Conservation (phyloP, 148 eudicot species). For the Oxyria digyna region DNA sequence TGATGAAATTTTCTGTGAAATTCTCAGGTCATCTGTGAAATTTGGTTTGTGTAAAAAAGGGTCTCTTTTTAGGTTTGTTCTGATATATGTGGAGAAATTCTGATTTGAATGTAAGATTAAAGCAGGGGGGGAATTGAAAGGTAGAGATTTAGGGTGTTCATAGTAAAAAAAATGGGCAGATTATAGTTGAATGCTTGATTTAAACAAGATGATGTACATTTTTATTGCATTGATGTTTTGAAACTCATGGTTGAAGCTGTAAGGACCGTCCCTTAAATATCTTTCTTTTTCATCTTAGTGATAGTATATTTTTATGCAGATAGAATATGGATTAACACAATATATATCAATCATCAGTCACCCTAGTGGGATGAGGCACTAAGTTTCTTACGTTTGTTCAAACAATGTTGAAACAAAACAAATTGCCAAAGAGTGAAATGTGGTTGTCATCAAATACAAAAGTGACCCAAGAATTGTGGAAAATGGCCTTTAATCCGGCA, state of each 20-base stretch:
- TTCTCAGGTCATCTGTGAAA: background rate
- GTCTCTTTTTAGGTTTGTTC: background rate
- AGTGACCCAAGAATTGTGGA: background rate
- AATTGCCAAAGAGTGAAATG: background rate
- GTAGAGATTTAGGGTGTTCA: background rate
- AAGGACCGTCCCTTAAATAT: no score
- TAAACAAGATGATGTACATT: background rate
- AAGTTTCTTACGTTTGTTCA: no score
- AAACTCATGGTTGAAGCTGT: no score
- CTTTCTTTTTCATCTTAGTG: no score
- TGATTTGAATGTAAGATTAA: slow-evolving; percentile 1
- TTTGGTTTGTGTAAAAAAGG: background rate
- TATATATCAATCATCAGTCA: no score
- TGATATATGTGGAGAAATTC: background rate
- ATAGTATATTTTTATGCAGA: no score
- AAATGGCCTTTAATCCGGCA: no score
- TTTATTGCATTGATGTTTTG: no score
- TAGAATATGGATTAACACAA: no score
- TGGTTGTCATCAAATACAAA: background rate
- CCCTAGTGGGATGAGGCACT: no score
- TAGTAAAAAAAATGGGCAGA: background rate
- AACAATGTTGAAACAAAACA: no score
- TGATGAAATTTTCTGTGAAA: slow-evolving; percentile 11
- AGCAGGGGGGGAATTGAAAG: background rate
- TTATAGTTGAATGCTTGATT: background rate